phyloP scores from a whole-genome alignment of 2,329 filamentous ascomycete species.

The Curvularia verruculosa region DNA sequence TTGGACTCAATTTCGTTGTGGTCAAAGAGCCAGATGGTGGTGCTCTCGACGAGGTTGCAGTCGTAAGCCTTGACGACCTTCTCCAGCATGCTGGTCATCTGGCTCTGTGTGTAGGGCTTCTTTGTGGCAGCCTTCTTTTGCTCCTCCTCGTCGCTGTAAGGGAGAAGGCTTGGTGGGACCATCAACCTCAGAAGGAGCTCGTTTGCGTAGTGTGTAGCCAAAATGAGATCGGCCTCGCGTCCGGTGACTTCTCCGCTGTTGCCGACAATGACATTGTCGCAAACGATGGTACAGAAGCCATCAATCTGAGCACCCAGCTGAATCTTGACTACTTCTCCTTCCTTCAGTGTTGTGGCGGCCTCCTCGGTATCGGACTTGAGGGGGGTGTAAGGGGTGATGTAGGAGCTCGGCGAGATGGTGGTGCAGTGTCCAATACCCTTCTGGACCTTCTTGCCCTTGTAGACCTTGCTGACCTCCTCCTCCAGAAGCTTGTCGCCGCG shows the following conservation, averaged over 20 bases:
- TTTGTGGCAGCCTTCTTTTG: conserved; percentile 83
- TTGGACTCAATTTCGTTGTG: conserved; percentile 96
- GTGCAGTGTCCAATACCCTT: conserved; percentile 96
- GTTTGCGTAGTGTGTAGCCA: conserved; percentile 94
- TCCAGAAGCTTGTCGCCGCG: conserved; percentile 94
- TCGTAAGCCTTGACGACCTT: conserved; percentile 91
- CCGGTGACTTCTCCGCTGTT: conserved; percentile 71
- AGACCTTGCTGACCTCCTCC: conserved; percentile 93
- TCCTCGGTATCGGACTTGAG: conserved; percentile 85
- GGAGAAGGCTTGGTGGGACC: conserved; percentile 85
- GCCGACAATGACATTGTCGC: conserved; percentile 83
- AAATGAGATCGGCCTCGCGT: conserved; percentile 81
- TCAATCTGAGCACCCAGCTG: conserved; percentile 99
- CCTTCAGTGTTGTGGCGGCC: conserved; percentile 78
- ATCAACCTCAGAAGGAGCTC: conserved; percentile 91
- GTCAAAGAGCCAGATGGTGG: conserved; percentile 95
- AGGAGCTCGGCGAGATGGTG: conserved; percentile 90
- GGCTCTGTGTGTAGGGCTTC: conserved; percentile 82
- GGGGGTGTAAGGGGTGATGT: conserved; percentile 96
- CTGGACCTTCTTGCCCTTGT: conserved; percentile 94
- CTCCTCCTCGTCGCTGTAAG: conserved; percentile 86
- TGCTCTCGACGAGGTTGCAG: conserved; percentile 94
- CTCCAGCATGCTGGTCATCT: conserved; percentile 86
- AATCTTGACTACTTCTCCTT: conserved; percentile 91
- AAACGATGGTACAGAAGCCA: conserved; percentile 94